A percentile compares a stretch with the other conserved stretches of the same genome.
Conservation (phyloP, 108 stramenopile species). For the Nannochloropsis salina region DNA sequence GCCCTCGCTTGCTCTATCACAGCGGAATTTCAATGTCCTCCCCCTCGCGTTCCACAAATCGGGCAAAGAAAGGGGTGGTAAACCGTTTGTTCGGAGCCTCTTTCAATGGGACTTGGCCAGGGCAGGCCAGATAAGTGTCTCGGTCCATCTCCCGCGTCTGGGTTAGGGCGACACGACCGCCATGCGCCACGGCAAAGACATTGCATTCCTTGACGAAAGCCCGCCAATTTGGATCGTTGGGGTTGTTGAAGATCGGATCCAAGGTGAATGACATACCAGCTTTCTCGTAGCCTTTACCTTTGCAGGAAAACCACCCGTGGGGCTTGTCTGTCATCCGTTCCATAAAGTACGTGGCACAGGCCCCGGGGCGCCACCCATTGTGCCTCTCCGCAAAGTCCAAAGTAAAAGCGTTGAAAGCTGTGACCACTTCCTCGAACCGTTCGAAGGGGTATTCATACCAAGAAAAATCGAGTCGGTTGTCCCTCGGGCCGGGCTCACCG, state of each 20-base stretch:
- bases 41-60: constrained; percentile 9
- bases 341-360: constrained; percentile 18
- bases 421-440: constrained; percentile 14
- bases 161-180: background rate
- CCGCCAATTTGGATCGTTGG: constrained; percentile 6
- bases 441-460: background rate
- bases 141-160: constrained; percentile 3
- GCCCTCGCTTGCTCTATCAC: background rate
- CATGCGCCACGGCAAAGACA: background rate
- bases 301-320: background rate
- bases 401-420: background rate
- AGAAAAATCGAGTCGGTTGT: background rate
- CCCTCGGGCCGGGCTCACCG: constrained; percentile 2
- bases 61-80: constrained; percentile 5
- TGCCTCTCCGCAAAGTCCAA: background rate
- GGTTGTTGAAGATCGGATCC: background rate
- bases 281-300: background rate
- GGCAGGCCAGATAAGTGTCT: background rate
- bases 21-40: background rate
- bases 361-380: constrained; percentile 9
- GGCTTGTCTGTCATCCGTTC: background rate
- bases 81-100: constrained; percentile 1
- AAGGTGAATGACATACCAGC: background rate
- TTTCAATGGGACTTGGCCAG: background rate
- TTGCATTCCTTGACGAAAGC: background rate